Evolutionary conservation across 2,329 filamentous ascomycete species (phyloP).

Genomic region (Sordariomycetes sp.): DNA sequence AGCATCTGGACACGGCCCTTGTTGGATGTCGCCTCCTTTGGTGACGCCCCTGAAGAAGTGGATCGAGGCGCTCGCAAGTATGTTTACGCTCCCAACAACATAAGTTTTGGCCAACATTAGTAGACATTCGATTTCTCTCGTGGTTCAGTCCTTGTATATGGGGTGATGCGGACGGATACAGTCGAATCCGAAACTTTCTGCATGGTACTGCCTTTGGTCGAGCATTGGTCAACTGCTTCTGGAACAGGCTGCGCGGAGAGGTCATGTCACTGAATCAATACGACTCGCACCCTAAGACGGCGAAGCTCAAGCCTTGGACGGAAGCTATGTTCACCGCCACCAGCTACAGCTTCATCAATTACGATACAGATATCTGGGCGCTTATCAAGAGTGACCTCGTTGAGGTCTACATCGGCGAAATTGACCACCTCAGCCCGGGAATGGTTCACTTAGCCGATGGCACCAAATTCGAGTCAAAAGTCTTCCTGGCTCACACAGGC

Average conservation of each 20-base stretch:
- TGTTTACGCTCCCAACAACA: neutral
- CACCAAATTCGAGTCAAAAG: constrained; percentile 29
- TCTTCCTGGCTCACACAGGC: constrained; percentile 41
- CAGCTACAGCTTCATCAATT: constrained; percentile 44
- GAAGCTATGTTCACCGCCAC: constrained; percentile 38
- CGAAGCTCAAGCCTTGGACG: constrained; percentile 25
- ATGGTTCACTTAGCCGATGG: constrained; percentile 30
- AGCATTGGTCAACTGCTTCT: constrained; percentile 37
- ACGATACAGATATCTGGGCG: constrained; percentile 38
- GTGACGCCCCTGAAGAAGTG: constrained; percentile 52
- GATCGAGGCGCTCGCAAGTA: constrained; percentile 45
- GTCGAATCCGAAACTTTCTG: constrained; percentile 34
- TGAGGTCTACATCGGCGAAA: constrained; percentile 35
- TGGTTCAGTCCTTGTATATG: constrained; percentile 61
- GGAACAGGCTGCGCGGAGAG: constrained; percentile 36
- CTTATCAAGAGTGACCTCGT: constrained; percentile 38
- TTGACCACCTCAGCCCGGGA: constrained; percentile 26
- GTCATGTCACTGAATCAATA: constrained; percentile 35
- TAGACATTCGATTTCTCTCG: constrained; percentile 10
- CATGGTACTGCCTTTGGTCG: constrained; percentile 41
- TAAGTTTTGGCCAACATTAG: neutral
- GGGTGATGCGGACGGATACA: constrained; percentile 45
- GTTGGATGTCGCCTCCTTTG: constrained; percentile 43
- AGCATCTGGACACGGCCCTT: constrained; percentile 39
- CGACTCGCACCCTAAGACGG: constrained; percentile 27